Evolutionary conservation across 1,284 basidiomycete species (phyloP).

Genomic region (Trichosporon coremiiforme): DNA sequence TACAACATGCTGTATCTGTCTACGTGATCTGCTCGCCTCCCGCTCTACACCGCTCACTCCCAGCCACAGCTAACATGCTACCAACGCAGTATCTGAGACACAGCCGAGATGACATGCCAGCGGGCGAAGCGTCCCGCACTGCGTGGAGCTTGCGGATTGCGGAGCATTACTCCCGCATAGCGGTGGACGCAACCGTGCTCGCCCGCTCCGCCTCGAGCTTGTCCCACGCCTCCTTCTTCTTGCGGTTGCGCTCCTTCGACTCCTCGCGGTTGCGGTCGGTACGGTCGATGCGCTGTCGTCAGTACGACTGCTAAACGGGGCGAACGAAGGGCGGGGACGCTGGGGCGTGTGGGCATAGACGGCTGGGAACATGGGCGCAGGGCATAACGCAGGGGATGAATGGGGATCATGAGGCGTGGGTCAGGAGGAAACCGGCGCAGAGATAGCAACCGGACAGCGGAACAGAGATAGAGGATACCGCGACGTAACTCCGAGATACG

Average conservation of each 20-base stretch:
- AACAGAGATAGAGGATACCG: background rate
- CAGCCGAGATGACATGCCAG: no score
- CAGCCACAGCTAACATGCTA: no score
- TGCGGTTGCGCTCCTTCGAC: slow-evolving; percentile 63
- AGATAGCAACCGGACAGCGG: background rate
- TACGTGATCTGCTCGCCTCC: background rate
- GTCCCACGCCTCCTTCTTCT: slow-evolving; percentile 52
- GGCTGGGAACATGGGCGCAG: no score
- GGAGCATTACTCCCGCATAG: slow-evolving; percentile 19
- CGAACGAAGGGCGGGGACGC: no score
- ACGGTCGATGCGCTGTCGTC: slow-evolving; percentile 66
- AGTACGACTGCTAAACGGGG: background rate
- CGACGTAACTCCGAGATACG: background rate
- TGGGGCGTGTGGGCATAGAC: no score
- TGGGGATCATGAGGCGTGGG: no score
- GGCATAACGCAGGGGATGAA: no score
- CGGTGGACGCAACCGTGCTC: background rate
- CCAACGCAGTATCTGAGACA: no score
- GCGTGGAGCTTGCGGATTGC: no score
- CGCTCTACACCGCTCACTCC: no score
- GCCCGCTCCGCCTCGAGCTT: slow-evolving; percentile 41
- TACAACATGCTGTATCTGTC: background rate
- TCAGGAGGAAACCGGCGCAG: background rate
- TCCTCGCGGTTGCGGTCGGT: slow-evolving; percentile 69
- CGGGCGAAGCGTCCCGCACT: no score